These are phyloP conservation scores for Pseudozyma sp. DNA, from an alignment of 1,284 basidiomycete species.

Conservation along the genomic window DNA sequence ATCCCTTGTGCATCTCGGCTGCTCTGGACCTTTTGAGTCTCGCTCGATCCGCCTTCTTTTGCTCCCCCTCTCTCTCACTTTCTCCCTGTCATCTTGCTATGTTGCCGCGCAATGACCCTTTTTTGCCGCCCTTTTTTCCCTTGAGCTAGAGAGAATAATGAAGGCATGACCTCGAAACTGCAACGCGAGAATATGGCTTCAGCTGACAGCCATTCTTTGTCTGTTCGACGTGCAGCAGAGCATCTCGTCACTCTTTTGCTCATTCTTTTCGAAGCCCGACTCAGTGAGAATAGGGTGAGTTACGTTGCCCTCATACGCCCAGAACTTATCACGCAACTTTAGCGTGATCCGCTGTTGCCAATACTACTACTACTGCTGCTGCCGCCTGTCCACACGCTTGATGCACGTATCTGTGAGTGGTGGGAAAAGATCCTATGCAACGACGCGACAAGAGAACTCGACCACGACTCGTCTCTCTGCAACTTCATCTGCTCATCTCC, in stretches of 20 bases:
- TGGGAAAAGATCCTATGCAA: conserved; percentile 1
- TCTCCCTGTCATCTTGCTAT: background rate
- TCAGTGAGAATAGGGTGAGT: no score
- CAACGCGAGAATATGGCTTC: background rate
- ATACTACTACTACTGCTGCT: background rate
- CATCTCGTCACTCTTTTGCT: no score
- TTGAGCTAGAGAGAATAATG: background rate
- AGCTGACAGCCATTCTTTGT: conserved; percentile 8
- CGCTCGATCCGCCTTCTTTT: background rate
- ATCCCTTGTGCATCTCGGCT: conserved; percentile 10
- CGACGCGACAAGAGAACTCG: background rate
- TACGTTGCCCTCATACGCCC: no score
- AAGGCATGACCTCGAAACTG: no score
- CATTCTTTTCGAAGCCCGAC: no score
- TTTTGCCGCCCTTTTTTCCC: background rate
- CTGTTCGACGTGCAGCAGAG: background rate
- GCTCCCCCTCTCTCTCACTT: background rate
- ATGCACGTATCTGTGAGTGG: conserved; percentile 7
- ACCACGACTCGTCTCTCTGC: background rate
- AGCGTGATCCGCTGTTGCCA: no score
- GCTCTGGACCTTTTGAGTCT: background rate
- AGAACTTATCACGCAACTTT: no score
- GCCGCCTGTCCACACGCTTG: background rate
- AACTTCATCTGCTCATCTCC: conserved; percentile 1
- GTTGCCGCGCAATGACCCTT: background rate